Evolutionary conservation across 2,329 filamentous ascomycete species (phyloP), one percentile per base, ranked within the genome.

Genomic region (Fonsecaea multimorphosa): DNA sequence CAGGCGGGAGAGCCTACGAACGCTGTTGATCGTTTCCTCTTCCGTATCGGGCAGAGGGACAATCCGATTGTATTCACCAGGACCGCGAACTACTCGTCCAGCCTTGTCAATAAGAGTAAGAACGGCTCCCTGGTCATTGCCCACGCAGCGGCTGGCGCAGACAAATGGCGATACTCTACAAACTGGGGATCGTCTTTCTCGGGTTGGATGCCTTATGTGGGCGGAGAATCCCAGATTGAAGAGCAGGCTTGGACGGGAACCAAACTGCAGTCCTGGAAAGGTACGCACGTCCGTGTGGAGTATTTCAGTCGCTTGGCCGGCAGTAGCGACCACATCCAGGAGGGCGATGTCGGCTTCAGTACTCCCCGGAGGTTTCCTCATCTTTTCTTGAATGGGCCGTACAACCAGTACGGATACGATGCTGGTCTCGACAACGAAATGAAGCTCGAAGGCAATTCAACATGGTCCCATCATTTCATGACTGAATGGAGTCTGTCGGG

Each of bases 331-430:
- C 85, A 88, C 70, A 75, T 86, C 11, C 86, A 89, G 72, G 83
- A 89, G 70, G 84, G 83, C 40, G 87, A 89, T 74, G 71, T 83
- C 22, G 78, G 75, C 27, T 78, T 77, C 46, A 76, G 78, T 31
- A 74, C 75, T 49, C 56, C 66, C 8, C 70, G 87, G 58, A 81
- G 85, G 32, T 87, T 86, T 72, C 87, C 87, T 4, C 87, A 89
- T 73, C 75, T 89, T 11, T 87, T 85, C 72, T 82, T 86, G 55
- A 85, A 89, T 57, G 88, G 87, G 0, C 79, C 82, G 0, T 89
- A 84, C 76, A 90, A 90, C 72, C 79, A 86, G 65, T 90, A 85
- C 71, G 87, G 87, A 14, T 89, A 84, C 71, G 87, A 90, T 72
- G 80, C 82, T 27, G 87, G 88, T 2, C 72, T 89, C 22, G 73